These are phyloP conservation scores for Yamadazyma insecticola DNA, from an alignment of 805 yeast species.

Conservation along the genomic window DNA sequence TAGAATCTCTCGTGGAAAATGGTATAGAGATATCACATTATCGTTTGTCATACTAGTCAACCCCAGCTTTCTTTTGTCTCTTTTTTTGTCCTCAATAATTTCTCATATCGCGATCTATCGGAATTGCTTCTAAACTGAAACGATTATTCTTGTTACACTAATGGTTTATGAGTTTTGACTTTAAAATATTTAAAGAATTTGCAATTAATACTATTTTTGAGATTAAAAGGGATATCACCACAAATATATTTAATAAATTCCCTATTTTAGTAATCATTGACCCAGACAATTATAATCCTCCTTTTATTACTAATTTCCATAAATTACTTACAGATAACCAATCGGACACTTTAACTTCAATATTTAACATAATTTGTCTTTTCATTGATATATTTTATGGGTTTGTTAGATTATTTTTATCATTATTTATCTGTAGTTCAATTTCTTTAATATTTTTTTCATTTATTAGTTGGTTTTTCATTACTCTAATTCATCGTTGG, in stretches of 20 bases:
- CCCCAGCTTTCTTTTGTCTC: no score
- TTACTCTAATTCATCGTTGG: slow-evolving; percentile 7
- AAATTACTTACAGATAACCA: slow-evolving; percentile 1
- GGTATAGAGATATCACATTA: no score
- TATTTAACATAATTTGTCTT: slow-evolving; percentile 6
- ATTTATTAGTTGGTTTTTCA: slow-evolving; percentile 4
- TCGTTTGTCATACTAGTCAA: no score
- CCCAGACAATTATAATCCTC: slow-evolving; percentile 23
- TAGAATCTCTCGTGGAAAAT: background rate
- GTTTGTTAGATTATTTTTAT: slow-evolving; percentile 7
- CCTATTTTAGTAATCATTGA: slow-evolving; percentile 15
- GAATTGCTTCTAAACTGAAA: no score
- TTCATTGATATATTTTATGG: slow-evolving; percentile 11
- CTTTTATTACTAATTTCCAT: slow-evolving; percentile 14
- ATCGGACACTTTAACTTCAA: slow-evolving; percentile 1
- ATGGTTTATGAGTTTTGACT: no score
- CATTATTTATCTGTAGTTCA: slow-evolving; percentile 6
- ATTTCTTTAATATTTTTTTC: slow-evolving; percentile 1
- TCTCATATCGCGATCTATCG: no score
- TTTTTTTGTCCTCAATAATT: no score
- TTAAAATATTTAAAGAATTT: no score
- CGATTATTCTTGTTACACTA: no score
- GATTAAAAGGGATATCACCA: background rate
- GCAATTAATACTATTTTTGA: no score
- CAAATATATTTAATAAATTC: slow-evolving; percentile 7